Conservation (phyloP, 2,329 filamentous ascomycete species). For the Fusarium fujikuroi region DNA sequence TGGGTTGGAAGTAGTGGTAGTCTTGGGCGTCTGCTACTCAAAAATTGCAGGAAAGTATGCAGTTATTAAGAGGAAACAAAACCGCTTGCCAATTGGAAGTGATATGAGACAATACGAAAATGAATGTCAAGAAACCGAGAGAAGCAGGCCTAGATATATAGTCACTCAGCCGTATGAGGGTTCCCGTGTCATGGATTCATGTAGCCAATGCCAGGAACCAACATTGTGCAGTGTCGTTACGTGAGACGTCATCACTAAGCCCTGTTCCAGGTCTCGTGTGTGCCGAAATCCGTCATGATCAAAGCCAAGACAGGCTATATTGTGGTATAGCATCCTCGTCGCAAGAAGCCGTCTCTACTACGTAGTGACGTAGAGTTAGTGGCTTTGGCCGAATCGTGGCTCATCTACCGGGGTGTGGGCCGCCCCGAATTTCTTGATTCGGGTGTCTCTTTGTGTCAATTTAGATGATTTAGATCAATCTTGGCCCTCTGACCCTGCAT, state of each 20-base stretch:
- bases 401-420: conserved; percentile 31
- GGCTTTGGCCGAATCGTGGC: conserved; percentile 43
- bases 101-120: conserved; percentile 13
- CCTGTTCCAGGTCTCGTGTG: conserved; percentile 21
- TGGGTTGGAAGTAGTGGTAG: background rate
- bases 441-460: conserved; percentile 12
- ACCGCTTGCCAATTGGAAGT: conserved; percentile 1
- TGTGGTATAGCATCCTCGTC: conserved; percentile 25
- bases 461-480: conserved; percentile 2
- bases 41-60: background rate
- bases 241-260: conserved; percentile 42
- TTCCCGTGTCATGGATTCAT: conserved; percentile 3
- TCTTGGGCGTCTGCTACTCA: background rate
- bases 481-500: conserved; percentile 13
- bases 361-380: conserved; percentile 39
- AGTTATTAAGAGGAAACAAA: background rate
- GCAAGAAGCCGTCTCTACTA: conserved; percentile 25
- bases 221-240: conserved; percentile 31
- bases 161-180: background rate
- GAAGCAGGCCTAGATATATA: conserved; percentile 30
- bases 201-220: conserved; percentile 20
- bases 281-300: conserved; percentile 31
- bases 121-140: background rate
- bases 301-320: conserved; percentile 27
- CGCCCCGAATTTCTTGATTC: conserved; percentile 39